Conservation (phyloP, 2,329 filamentous ascomycete genomes). For the Pseudopithomyces chartarum region DNA sequence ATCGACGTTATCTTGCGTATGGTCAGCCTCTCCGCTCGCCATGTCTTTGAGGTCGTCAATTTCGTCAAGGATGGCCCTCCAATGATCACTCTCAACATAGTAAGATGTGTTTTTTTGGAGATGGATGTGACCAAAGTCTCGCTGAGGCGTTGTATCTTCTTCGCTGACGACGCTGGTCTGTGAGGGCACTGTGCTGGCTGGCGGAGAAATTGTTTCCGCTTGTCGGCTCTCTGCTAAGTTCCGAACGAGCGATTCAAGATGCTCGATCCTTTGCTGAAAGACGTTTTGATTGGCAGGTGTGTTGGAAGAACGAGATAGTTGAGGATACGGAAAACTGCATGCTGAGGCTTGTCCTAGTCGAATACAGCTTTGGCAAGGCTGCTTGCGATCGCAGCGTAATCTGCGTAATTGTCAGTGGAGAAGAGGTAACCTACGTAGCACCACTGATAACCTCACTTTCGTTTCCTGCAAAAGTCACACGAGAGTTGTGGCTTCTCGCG, state of each 20-base stretch:
- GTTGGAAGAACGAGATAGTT: not conserved
- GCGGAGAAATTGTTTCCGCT: not conserved
- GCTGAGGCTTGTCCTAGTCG: not conserved
- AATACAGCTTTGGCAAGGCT: not conserved
- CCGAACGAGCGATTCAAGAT: conserved; percentile 2
- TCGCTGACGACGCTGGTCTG: not conserved
- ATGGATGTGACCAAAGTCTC: not conserved
- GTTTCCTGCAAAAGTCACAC: not conserved
- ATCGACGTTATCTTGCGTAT: not conserved
- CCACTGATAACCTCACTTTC: not conserved
- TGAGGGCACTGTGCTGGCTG: not conserved
- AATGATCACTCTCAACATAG: conserved; percentile 20
- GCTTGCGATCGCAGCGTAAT: conserved; percentile 1
- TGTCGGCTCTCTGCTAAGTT: not conserved
- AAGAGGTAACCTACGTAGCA: not conserved
- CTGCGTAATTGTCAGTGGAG: not conserved
- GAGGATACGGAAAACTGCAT: not conserved
- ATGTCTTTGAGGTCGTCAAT: conserved; percentile 20
- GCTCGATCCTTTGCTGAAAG: not conserved
- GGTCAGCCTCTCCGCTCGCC: conserved; percentile 33
- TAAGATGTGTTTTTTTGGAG: not conserved
- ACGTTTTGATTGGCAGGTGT: not conserved
- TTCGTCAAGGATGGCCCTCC: conserved; percentile 23
- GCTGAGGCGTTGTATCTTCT: not conserved
- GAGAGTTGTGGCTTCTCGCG: not conserved